phyloP scores from a whole-genome alignment of 1,284 basidiomycete species.

The Tilletiopsis washingtonensis region DNA sequence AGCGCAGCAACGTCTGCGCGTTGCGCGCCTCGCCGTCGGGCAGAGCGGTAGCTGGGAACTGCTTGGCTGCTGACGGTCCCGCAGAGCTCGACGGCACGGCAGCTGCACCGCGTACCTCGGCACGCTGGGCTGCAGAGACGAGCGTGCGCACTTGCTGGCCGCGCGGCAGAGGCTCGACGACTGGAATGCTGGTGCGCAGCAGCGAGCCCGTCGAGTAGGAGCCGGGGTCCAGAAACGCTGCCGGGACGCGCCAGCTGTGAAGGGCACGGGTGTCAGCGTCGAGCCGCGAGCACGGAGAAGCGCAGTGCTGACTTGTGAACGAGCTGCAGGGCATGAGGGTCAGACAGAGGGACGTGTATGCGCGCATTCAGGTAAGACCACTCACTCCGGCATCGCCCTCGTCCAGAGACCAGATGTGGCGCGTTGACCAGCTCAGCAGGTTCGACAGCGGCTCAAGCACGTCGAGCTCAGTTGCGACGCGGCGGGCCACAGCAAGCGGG shows the following conservation, averaged over 20 bases:
- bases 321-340: too few relatives aligned
- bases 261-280: not conserved
- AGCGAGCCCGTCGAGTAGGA: slow-evolving; percentile 1
- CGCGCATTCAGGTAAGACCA: too few relatives aligned
- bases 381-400: slow-evolving; percentile 3
- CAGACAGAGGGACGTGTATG: not conserved
- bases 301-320: not conserved
- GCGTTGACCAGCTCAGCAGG: not conserved
- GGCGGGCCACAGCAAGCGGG: not conserved
- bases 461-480: not conserved
- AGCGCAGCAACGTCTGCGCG: not conserved
- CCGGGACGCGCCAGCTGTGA: slow-evolving; percentile 1
- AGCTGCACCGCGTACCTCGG: not conserved
- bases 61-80: not conserved
- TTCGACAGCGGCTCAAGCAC: not conserved
- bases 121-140: not conserved
- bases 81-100: not conserved
- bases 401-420: slow-evolving; percentile 3
- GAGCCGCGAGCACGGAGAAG: not conserved
- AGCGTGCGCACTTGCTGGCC: slow-evolving; percentile 3
- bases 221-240: not conserved
- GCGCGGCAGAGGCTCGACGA: not conserved
- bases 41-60: too few relatives aligned
- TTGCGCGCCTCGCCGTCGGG: too few relatives aligned
- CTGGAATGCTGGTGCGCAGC: not conserved